A percentile compares a stretch with the other conserved stretches of the same genome.
Conservation (phyloP, 2,329 filamentous ascomycete genomes). For the Arthrobotrys sinensis region DNA sequence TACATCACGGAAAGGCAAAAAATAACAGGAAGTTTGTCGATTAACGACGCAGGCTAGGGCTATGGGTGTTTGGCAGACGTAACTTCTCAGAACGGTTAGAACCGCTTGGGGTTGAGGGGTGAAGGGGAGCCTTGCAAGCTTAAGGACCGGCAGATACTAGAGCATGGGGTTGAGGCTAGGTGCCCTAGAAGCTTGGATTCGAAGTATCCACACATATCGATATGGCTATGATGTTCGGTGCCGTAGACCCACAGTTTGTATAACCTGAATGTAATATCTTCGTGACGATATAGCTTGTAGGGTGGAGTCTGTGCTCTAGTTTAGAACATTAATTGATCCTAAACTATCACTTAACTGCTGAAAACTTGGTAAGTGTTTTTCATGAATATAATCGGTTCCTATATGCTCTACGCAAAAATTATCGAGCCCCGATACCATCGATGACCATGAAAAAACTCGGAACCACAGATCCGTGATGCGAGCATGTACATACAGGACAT, state of each 20-base stretch:
- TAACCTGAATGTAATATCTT: slow-evolving; percentile 13
- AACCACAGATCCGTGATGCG: slow-evolving; percentile 13
- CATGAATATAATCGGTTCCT: neutral
- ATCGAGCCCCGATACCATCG: neutral
- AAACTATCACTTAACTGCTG: neutral
- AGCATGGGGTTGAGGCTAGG: slow-evolving; percentile 6
- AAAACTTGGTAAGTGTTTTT: neutral
- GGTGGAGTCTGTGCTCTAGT: neutral
- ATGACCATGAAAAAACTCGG: slow-evolving; percentile 10
- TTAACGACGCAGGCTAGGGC: slow-evolving; percentile 31
- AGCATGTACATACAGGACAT: slow-evolving; percentile 9
- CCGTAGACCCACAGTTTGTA: slow-evolving; percentile 17
- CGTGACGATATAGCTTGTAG: slow-evolving; percentile 6
- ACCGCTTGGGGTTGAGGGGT: slow-evolving; percentile 9
- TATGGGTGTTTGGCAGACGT: slow-evolving; percentile 41
- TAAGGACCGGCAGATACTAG: slow-evolving; percentile 14
- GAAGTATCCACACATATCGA: slow-evolving; percentile 36
- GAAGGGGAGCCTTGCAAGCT: slow-evolving; percentile 8
- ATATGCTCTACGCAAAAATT: neutral
- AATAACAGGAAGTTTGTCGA: slow-evolving; percentile 18
- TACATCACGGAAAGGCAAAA: slow-evolving; percentile 37
- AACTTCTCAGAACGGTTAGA: slow-evolving; percentile 52
- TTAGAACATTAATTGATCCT: neutral
- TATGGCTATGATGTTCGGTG: slow-evolving; percentile 20
- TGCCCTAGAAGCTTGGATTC: slow-evolving; percentile 1